phyloP scores from a whole-genome alignment of 495 filamentous ascomycete genomes.

The Oleoguttula mirabilis region DNA sequence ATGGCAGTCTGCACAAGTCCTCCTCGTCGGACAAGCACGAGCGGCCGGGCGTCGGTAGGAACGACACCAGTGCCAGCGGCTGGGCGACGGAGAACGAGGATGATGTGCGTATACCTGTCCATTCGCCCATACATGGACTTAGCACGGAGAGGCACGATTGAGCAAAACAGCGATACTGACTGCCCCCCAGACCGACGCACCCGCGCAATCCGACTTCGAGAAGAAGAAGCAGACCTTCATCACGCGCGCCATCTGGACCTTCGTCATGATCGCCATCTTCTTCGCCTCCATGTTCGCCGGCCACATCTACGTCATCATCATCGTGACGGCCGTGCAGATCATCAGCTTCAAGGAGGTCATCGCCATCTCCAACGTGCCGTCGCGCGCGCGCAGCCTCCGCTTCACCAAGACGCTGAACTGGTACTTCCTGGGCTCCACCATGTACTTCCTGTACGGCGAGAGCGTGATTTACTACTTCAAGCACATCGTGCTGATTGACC shows the following conservation, averaged over 20 bases:
- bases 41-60: conserved; percentile 10
- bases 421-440: conserved; percentile 97
- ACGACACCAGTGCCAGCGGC: conserved; percentile 15
- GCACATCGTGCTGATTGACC: conserved; percentile 91
- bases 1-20: too few relatives aligned
- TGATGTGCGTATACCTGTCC: too few relatives aligned
- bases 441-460: conserved; percentile 98
- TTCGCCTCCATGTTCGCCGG: conserved; percentile 85
- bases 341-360: conserved; percentile 99
- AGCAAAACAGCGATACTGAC: too few relatives aligned
- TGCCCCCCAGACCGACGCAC: too few relatives aligned
- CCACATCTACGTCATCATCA: conserved; percentile 89
- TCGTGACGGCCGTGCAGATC: conserved; percentile 88
- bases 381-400: conserved; percentile 73
- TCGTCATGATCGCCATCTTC: conserved; percentile 92
- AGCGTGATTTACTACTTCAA: conserved; percentile 99
- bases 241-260: conserved; percentile 92
- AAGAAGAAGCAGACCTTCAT: conserved; percentile 99
- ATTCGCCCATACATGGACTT: too few relatives aligned
- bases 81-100: conserved; percentile 40
- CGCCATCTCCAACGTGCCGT: conserved; percentile 89
- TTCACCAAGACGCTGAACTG: conserved; percentile 96
- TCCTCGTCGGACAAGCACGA: conserved; percentile 5
- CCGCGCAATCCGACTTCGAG: conserved; percentile 90
- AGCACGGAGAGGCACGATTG: too few relatives aligned